These are phyloP conservation scores for Leccinellum rugosiceps DNA, from an alignment of 768 basidiomycete genomes.

Conservation along the genomic window DNA sequence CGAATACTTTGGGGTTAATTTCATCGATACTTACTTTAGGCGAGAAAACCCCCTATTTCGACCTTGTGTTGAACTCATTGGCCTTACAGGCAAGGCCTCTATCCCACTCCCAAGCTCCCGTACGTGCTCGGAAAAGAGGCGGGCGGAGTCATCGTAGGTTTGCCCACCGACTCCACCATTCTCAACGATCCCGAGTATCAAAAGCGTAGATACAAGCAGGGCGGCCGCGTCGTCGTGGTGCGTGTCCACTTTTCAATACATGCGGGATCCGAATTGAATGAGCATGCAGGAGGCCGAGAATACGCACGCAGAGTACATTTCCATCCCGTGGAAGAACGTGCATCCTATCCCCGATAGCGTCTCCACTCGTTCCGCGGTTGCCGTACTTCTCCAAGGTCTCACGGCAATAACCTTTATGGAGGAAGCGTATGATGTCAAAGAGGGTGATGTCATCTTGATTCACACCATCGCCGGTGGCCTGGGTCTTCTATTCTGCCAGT, in stretches of 20 bases:
- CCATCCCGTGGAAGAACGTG: slow-evolving; percentile 58
- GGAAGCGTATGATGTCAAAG: slow-evolving; percentile 83
- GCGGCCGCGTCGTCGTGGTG: slow-evolving; percentile 73
- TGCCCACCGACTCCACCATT: slow-evolving; percentile 66
- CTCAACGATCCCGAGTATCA: slow-evolving; percentile 61
- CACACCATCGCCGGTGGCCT: slow-evolving; percentile 93
- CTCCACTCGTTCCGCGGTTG: slow-evolving; percentile 61
- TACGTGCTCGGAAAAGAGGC: slow-evolving; percentile 74
- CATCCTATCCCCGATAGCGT: slow-evolving; percentile 31
- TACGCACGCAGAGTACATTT: slow-evolving; percentile 69
- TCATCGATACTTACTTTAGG: slow-evolving; percentile 82
- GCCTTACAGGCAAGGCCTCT: slow-evolving; percentile 56
- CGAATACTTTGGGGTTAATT: slow-evolving; percentile 82
- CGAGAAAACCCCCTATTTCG: slow-evolving; percentile 27
- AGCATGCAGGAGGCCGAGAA: slow-evolving; percentile 41
- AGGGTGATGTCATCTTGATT: slow-evolving; percentile 75
- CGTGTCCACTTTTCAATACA: slow-evolving; percentile 19
- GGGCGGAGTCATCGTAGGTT: slow-evolving; percentile 68
- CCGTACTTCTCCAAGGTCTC: slow-evolving; percentile 68
- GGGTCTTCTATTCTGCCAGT: slow-evolving; percentile 65
- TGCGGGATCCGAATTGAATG: not conserved
- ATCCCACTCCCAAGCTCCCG: slow-evolving; percentile 56
- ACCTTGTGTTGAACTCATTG: not conserved
- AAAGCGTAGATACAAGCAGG: slow-evolving; percentile 60
- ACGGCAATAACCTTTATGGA: slow-evolving; percentile 76